phyloP scores from a whole-genome alignment of 2,329 filamentous ascomycete species.

The Didymellaceae sp. region DNA sequence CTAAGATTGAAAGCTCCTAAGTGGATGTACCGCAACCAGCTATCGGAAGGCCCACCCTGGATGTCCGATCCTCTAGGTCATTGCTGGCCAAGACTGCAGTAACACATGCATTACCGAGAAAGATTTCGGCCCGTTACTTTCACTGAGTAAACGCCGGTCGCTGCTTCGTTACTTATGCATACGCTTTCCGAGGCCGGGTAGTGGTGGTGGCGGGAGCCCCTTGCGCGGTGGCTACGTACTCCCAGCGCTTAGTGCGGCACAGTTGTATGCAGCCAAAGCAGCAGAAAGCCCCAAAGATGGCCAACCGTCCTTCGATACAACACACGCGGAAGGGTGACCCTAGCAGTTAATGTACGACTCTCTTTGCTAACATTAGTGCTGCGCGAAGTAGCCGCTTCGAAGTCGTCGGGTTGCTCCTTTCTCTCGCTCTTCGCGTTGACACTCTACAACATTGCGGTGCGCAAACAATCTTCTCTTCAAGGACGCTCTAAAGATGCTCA shows the following conservation, averaged over 20 bases:
- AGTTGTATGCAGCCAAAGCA: constrained; percentile 10
- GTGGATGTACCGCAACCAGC: no score
- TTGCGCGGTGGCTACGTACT: constrained; percentile 13
- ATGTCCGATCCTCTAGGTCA: no score
- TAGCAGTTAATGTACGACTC: background rate
- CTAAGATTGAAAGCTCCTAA: no score
- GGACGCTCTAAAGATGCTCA: no score
- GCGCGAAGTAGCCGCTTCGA: no score
- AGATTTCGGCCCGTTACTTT: constrained; percentile 7
- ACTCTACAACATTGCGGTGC: no score
- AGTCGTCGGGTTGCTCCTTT: no score
- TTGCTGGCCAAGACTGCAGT: no score
- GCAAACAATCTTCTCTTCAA: no score
- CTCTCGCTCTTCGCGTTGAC: background rate
- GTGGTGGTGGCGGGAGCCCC: constrained; percentile 9
- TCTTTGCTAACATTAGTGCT: background rate
- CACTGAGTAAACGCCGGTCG: background rate
- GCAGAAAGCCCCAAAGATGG: background rate
- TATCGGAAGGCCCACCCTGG: no score
- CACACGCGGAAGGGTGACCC: constrained; percentile 4
- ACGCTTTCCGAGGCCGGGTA: background rate
- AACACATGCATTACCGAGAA: background rate
- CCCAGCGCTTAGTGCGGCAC: constrained; percentile 17
- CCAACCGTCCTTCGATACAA: background rate
- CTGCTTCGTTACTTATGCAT: background rate